A percentile compares a stretch with the other conserved stretches of the same genome.
phyloP scores from a whole-genome alignment of 176 grass and related monocot species.

The Zea mays region Zm-B73-REFERENCE-NAM-5.0 NC_050097.1:18376001-18376500 shows the following conservation, averaged over 20 bases:
- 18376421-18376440: background rate
- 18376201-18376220: no score
- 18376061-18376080: background rate
- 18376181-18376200: background rate
- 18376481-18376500: background rate
- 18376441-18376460: no score
- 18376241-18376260: no score
- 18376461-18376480: background rate
- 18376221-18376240: background rate
- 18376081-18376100: background rate
- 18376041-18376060: background rate
- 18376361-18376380: background rate
- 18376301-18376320: background rate
- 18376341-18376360: background rate
- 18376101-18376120: background rate
- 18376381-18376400: background rate
- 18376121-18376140: background rate
- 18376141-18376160: background rate
- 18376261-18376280: slow-evolving; percentile 18
- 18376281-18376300: background rate
- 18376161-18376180: background rate
- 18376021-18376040: background rate
- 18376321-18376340: background rate
- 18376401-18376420: no score
- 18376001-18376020: background rate